A percentile compares a stretch with the other conserved stretches of the same genome.
phyloP scores from a whole-genome alignment of 148 eudicot genomes.

The Amaranthus hypochondriacus region DNA sequence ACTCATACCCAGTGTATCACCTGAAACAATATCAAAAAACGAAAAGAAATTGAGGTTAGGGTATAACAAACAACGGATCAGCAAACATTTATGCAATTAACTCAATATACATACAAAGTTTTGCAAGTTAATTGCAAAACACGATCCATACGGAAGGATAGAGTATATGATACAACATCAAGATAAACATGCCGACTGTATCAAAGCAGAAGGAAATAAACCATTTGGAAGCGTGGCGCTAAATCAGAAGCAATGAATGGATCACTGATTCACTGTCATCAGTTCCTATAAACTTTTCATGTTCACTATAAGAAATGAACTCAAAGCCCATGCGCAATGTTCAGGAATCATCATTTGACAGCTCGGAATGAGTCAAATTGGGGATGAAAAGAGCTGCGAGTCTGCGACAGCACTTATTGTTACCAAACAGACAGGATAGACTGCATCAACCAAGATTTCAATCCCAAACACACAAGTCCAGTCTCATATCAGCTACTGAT shows the following conservation, averaged over 20 bases:
- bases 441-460: no score
- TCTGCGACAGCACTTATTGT: not conserved
- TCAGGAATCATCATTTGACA: slow-evolving; percentile 24
- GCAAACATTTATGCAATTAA: no score
- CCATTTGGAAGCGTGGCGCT: not conserved
- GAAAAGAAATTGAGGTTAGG: no score
- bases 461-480: no score
- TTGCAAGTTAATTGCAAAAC: not conserved
- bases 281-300: slow-evolving; percentile 12
- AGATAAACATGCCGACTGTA: not conserved
- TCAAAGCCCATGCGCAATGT: slow-evolving; percentile 28
- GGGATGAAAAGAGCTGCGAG: not conserved
- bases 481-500: no score
- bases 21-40: no score
- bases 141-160: not conserved
- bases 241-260: not conserved
- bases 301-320: slow-evolving; percentile 8
- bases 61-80: no score
- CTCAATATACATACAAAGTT: not conserved
- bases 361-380: not conserved
- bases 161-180: not conserved
- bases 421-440: no score
- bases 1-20: no score
- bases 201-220: not conserved
- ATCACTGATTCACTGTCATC: slow-evolving; percentile 12